Evolutionary conservation across 768 basidiomycete species (phyloP), one percentile per base, ranked within the genome.

Genomic region (Peribolospora baueri): DNA sequence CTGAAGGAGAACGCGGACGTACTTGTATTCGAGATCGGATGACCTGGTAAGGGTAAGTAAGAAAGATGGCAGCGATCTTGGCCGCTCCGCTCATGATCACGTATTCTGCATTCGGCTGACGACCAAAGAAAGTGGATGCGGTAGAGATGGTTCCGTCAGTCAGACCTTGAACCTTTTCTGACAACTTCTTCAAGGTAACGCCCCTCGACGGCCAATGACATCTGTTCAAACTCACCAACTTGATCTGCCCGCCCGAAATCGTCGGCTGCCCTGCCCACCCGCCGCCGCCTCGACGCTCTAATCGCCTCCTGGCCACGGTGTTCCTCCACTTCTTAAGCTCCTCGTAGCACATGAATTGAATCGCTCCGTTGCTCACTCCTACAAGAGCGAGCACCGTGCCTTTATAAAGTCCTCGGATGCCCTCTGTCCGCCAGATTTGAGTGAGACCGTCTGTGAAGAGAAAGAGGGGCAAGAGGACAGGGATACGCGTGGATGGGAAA

Each of bases 21-120:
- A 86, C 90, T 69, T 97, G 91, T 65, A 97, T 76, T 52, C 90
- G 77, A 2, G 91, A 88, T 54, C 91, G 78, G 46, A 98, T 74
- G 48, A 98, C 93, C 70, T 98, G 93, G 67, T 97, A 97, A 6
- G 93, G 93, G 66, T 98, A 98, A 42, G 93, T 98, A 25, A 79
- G 60, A 5, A 76, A 68, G 46, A 97, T 76, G 0, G 93, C 86
- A 25, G 75, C 74, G 5, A 93, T 69, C 68, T 97, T 97, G 60
- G 87, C 88, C 36, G 76, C 74, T 14, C 84, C 91, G 0, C 86
- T 91, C 76, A 95, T 91, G 45, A 84, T 59, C 6, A 87, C 84
- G 69, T 97, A 97, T 41, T 86, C 74, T 41, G 77, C 73, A 64
- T 97, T 97, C 13, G 85, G 84, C 91, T 95, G 62, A 0, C 13